These are phyloP conservation scores for Litsea cubeba DNA, from an alignment of 164 flowering plant species.

Conservation along the genomic window DNA sequence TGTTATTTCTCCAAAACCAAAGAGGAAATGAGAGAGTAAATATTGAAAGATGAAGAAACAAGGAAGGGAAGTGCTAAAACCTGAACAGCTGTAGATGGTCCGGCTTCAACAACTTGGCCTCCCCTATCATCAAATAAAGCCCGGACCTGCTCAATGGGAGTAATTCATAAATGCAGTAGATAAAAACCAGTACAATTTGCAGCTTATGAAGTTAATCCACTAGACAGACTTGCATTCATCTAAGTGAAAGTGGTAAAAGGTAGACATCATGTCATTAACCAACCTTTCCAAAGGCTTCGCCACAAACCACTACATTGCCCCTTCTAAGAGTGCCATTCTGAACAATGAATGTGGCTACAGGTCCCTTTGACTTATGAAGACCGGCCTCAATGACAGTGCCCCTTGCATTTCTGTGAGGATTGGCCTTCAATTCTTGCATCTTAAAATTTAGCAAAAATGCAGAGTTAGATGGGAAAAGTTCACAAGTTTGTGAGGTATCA, in stretches of 20 bases:
- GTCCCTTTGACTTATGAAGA: slow-evolving; percentile 85
- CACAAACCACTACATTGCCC: slow-evolving; percentile 83
- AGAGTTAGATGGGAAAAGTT: background rate
- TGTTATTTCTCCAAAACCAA: too few relatives aligned
- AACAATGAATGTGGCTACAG: slow-evolving; percentile 81
- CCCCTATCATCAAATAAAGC: slow-evolving; percentile 87
- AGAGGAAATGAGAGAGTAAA: too few relatives aligned
- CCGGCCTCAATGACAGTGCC: slow-evolving; percentile 98
- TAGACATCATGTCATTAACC: slow-evolving; percentile 8
- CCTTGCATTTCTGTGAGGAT: slow-evolving; percentile 86
- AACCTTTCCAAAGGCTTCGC: slow-evolving; percentile 96
- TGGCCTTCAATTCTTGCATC: slow-evolving; percentile 94
- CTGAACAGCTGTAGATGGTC: slow-evolving; percentile 90
- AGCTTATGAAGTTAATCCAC: background rate
- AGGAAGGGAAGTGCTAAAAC: slow-evolving; percentile 27
- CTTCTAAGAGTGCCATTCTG: slow-evolving; percentile 89
- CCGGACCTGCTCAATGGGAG: slow-evolving; percentile 49
- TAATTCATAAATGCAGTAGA: slow-evolving; percentile 10
- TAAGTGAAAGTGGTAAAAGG: background rate
- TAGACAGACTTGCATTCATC: background rate
- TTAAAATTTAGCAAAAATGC: slow-evolving; percentile 16
- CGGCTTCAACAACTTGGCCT: slow-evolving; percentile 66
- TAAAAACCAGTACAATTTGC: background rate
- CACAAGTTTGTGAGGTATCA: background rate
- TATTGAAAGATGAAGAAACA: background rate